Percentiles rank a stretch among this genome's conserved stretches.
Evolutionary conservation across 768 basidiomycete genomes (phyloP).

Genomic region (Trametes cingulata): DNA sequence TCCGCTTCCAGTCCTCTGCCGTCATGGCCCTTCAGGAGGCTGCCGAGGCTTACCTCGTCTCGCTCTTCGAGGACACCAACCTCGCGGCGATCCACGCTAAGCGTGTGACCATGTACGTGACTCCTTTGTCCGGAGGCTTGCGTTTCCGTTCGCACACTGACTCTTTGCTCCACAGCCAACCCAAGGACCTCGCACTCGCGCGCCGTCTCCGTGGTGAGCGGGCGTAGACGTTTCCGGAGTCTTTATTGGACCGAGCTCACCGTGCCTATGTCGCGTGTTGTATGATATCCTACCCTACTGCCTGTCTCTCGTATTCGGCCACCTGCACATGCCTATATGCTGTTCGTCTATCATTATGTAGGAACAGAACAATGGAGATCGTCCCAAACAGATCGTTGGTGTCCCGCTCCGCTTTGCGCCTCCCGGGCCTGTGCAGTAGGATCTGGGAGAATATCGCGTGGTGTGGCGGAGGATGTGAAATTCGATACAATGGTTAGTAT

Average conservation of each 20-base stretch:
- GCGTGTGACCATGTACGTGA: constrained; percentile 64
- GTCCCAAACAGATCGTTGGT: not conserved
- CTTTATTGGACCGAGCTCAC: constrained; percentile 1
- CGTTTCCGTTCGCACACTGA: constrained; percentile 2
- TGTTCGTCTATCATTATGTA: constrained; percentile 16
- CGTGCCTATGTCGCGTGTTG: constrained; percentile 15
- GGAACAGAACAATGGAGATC: constrained; percentile 13
- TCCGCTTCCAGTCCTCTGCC: constrained; percentile 90
- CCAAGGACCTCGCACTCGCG: constrained; percentile 82
- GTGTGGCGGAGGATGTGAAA: not conserved
- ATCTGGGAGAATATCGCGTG: too few relatives aligned
- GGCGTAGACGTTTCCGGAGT: constrained; percentile 42
- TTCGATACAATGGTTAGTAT: not conserved
- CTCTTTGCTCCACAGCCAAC: constrained; percentile 47
- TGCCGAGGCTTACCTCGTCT: constrained; percentile 79
- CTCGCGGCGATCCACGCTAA: constrained; percentile 86
- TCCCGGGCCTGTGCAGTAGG: too few relatives aligned
- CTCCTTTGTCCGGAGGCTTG: not conserved
- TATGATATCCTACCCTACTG: constrained; percentile 15
- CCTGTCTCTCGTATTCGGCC: not conserved
- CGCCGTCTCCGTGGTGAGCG: constrained; percentile 80
- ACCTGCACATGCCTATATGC: constrained; percentile 19
- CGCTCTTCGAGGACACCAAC: constrained; percentile 79
- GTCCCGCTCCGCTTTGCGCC: not conserved
- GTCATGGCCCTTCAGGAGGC: constrained; percentile 88